Evolutionary conservation across 305 asterid species (phyloP), one percentile per base, ranked within the genome.

Genomic region (Rubia tinctorum): DNA sequence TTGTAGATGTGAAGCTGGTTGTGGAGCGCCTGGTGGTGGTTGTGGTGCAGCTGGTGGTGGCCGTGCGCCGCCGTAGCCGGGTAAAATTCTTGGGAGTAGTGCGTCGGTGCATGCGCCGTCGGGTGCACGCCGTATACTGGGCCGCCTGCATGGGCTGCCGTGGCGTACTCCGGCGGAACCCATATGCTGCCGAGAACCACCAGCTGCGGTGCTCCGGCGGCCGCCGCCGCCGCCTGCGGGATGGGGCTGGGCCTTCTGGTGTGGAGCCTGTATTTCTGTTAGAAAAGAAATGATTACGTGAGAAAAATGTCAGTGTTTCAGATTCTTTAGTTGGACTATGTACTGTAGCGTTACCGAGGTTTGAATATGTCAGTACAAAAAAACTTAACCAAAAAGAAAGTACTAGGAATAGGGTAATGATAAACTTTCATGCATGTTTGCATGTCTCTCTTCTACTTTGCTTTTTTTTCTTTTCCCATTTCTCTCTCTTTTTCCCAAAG

Each of bases 191-290:
- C 97, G 7, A 91, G 79, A 60, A 95, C 90, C 39, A 95, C 96
- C 74, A 92, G 81, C 53, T 86, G 99, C 0, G 97, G 92, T 18
- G 18, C 22, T 53, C 59, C 59, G 45, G 88, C 80, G 45, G 87
- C 78, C 0, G 92, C 67, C 49, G 84, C 87, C 20, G 91, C 56
- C 34, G 82, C 73, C 77, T 92, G 99, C 71, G 95, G 92, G 77
- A 89, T 90, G 53, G 98, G 99, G 78, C 95, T 86, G 53, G 99
- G 98, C 86, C 98, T 88, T 76, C 99, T 84, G 1, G 97, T 95
- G 90, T 95, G 99, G 30, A 95, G 97, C 72, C 99, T 87, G 80
- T 89, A 95, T 74, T 95, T 95, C 99, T 95, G 92, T 55, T 62
- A 61, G 47, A 63, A 34, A 72, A 51, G 15, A 64, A 30, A 30